Conservation (phyloP, 257 asterid genomes). For the Solanum microdontum region DNA sequence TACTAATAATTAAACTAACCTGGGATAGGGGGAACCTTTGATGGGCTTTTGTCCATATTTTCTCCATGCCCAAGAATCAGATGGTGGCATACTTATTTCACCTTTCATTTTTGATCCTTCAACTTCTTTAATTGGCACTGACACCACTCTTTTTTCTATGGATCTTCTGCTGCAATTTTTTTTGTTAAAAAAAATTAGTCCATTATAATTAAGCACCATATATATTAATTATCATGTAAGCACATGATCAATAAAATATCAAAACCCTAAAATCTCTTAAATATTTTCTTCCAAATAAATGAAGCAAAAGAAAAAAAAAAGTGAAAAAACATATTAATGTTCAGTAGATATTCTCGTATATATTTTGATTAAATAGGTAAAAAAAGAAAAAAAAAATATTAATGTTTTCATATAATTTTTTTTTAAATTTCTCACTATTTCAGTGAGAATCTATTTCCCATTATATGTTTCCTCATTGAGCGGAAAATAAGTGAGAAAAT, state of each 20-base stretch:
- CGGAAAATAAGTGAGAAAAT: background rate
- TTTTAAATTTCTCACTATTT: too few species aligned
- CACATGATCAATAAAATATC: background rate
- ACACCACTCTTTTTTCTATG: slow-evolving; percentile 58
- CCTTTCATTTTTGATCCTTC: slow-evolving; percentile 66
- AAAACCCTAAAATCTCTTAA: background rate
- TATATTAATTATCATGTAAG: slow-evolving; percentile 20
- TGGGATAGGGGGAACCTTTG: slow-evolving; percentile 93
- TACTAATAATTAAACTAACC: slow-evolving; percentile 24
- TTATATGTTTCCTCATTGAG: too few species aligned
- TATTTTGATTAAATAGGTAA: background rate
- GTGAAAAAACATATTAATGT: background rate
- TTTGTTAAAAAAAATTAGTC: background rate
- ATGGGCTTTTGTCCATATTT: slow-evolving; percentile 94
- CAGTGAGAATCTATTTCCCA: too few species aligned
- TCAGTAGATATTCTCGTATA: background rate
- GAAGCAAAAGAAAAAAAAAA: background rate
- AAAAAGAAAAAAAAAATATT: too few species aligned
- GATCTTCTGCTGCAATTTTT: slow-evolving; percentile 47
- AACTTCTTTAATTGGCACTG: slow-evolving; percentile 61
- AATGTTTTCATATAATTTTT: too few species aligned
- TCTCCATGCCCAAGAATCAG: slow-evolving; percentile 98
- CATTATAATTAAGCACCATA: background rate
- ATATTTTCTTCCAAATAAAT: background rate
- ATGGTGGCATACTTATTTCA: slow-evolving; percentile 82